Evolutionary conservation across 177 flowering plant genomes (phyloP).

Genomic region (Vitis hybrid): DNA sequence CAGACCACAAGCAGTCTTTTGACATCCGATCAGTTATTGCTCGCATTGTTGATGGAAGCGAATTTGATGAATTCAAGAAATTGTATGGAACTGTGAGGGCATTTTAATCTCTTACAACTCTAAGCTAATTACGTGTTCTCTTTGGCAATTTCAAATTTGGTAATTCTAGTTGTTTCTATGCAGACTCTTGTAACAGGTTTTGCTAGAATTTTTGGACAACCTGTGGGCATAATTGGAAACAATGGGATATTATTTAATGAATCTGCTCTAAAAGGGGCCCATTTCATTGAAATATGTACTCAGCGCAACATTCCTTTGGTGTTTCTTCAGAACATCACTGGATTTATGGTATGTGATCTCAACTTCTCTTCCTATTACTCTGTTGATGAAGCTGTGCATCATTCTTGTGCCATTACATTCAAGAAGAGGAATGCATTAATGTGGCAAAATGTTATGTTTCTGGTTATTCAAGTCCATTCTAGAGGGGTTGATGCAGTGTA

Average conservation of each 20-base stretch:
- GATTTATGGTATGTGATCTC: slow-evolving; percentile 76
- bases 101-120: slow-evolving; percentile 13
- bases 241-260: slow-evolving; percentile 93
- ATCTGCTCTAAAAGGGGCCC: slow-evolving; percentile 97
- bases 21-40: slow-evolving; percentile 90
- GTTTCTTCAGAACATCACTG: slow-evolving; percentile 97
- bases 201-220: slow-evolving; percentile 81
- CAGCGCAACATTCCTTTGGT: slow-evolving; percentile 95
- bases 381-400: neutral
- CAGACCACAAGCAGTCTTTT: slow-evolving; percentile 82
- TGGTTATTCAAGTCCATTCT: neutral
- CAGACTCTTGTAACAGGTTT: slow-evolving; percentile 99
- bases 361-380: neutral
- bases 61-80: slow-evolving; percentile 99
- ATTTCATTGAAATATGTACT: slow-evolving; percentile 89
- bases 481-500: too few relatives aligned
- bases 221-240: slow-evolving; percentile 95
- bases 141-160: neutral
- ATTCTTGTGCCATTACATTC: neutral
- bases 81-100: slow-evolving; percentile 96
- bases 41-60: slow-evolving; percentile 93
- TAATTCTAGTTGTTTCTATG: slow-evolving; percentile 18
- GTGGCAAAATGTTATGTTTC: neutral
- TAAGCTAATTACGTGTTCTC: neutral
- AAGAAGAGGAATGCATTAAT: neutral